Evolutionary conservation across 2,329 filamentous ascomycete species (phyloP), one percentile per base, ranked within the genome.

Genomic region (Pestalotiopsis sp.): DNA sequence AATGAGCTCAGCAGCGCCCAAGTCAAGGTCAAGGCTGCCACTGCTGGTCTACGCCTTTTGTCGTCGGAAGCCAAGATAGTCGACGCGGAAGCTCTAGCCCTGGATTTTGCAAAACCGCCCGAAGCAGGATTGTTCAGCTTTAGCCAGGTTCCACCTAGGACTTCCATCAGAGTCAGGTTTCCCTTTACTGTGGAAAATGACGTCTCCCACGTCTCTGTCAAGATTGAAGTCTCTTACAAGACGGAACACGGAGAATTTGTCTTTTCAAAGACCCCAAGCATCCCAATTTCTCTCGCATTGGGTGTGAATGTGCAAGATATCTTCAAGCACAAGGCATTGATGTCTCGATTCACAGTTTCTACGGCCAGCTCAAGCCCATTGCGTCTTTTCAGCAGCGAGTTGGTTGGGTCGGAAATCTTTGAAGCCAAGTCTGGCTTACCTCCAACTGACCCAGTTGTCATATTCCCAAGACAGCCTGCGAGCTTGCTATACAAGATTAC

Each of bases 251-350:
- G 91, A 2, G 84, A 83, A 7, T 93, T 94, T 72, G 84, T 86
- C 67, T 92, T 91, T 76, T 86, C 89, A 17, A 88, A 87, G 17
- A 85, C 86, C 7, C 87, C 88, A 23, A 88, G 85, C 3, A 85
- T 97, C 23, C 87, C 91, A 2, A 91, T 96, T 1, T 87, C 92
- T 1, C 84, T 99, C 4, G 93, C 94, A 0, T 85, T 99, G 3
- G 95, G 95, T 3, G 96, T 99, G 71, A 98, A 98, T 72, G 96
- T 99, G 5, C 95, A 98, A 75, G 96, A 99, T 74, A 89, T 97
- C 36, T 98, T 98, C 84, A 97, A 97, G 77, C 90, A 94, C 71
- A 83, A 90, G 7, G 86, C 89, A 0, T 85, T 98, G 0, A 96
- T 96, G 76, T 98, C 95, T 0, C 91, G 92, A 11, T 99, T 99